Evolutionary conservation across 176 grass and related monocot species (phyloP).

Genomic region (Echinochloa phyllopogon): DNA sequence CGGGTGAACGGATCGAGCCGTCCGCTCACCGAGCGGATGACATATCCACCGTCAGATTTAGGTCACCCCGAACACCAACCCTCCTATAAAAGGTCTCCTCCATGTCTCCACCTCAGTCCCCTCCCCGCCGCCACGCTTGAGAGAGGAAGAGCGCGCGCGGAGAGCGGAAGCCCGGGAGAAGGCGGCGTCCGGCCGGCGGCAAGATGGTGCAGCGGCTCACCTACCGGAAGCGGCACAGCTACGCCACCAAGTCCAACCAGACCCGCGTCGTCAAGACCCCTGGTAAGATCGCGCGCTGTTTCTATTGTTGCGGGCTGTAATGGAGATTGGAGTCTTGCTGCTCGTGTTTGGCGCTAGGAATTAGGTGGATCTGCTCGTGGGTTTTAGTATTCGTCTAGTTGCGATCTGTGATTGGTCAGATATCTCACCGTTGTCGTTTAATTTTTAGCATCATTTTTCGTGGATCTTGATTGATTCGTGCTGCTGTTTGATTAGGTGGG

Average conservation of each 20-base stretch:
- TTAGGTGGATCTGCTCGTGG: background rate
- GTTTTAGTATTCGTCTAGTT: background rate
- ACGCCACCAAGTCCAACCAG: conserved; percentile 81
- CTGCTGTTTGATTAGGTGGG: conserved; percentile 54
- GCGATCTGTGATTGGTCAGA: background rate
- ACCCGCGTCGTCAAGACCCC: conserved; percentile 84
- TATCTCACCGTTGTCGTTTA: background rate
- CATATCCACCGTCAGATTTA: conserved; percentile 57
- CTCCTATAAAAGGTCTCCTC: conserved; percentile 40
- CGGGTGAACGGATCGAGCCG: background rate
- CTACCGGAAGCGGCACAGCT: conserved; percentile 78
- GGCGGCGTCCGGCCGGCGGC: conserved; percentile 24
- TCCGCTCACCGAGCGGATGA: background rate
- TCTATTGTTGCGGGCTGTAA: background rate
- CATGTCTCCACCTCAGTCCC: background rate
- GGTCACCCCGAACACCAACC: conserved; percentile 31
- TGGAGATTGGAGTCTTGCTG: background rate
- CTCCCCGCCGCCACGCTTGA: conserved; percentile 18
- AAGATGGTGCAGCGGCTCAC: conserved; percentile 88
- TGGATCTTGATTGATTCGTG: background rate
- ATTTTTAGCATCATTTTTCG: background rate
- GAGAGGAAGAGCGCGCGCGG: conserved; percentile 19
- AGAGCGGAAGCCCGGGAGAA: conserved; percentile 31
- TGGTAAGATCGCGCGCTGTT: conserved; percentile 35
- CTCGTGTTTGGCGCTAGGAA: background rate